phyloP scores from a whole-genome alignment of 2,329 filamentous ascomycete genomes.

The Didymella keratinophila region DNA sequence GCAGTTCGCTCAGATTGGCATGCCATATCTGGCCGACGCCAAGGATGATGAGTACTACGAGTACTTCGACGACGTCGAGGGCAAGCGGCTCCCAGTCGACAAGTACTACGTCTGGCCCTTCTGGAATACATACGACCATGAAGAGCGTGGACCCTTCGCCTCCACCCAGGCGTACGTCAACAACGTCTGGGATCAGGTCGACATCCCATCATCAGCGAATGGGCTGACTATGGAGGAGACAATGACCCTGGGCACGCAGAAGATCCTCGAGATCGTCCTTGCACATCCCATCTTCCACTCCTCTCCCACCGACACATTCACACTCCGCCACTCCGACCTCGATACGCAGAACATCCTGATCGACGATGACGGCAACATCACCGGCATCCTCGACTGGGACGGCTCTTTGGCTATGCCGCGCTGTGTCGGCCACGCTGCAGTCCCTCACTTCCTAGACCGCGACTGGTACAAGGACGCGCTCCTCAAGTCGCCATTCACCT shows the following conservation, averaged over 20 bases:
- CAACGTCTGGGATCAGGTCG: no score
- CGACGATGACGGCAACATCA: slow-evolving; percentile 23
- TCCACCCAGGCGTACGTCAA: slow-evolving; percentile 3
- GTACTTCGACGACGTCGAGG: slow-evolving; percentile 4
- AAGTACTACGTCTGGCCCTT: slow-evolving; percentile 12
- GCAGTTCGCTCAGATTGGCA: slow-evolving; percentile 24
- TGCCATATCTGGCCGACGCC: no score
- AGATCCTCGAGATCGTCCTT: slow-evolving; percentile 9
- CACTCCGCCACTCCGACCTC: slow-evolving; percentile 30
- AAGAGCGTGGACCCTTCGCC: not conserved
- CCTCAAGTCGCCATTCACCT: not conserved
- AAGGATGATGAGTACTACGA: not conserved
- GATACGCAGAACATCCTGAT: slow-evolving; percentile 35
- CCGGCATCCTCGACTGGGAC: slow-evolving; percentile 33
- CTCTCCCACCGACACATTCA: slow-evolving; percentile 26
- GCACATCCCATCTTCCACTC: slow-evolving; percentile 7
- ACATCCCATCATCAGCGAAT: no score
- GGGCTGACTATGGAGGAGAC: no score
- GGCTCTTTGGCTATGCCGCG: slow-evolving; percentile 19
- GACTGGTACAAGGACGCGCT: slow-evolving; percentile 4
- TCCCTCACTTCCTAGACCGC: slow-evolving; percentile 21
- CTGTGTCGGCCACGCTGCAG: slow-evolving; percentile 18
- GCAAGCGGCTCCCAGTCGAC: not conserved
- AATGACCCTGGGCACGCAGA: not conserved
- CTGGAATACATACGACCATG: not conserved